These are phyloP conservation scores for Penicillium crystallinum DNA, from an alignment of 495 filamentous ascomycete genomes.

Conservation along the genomic window DNA sequence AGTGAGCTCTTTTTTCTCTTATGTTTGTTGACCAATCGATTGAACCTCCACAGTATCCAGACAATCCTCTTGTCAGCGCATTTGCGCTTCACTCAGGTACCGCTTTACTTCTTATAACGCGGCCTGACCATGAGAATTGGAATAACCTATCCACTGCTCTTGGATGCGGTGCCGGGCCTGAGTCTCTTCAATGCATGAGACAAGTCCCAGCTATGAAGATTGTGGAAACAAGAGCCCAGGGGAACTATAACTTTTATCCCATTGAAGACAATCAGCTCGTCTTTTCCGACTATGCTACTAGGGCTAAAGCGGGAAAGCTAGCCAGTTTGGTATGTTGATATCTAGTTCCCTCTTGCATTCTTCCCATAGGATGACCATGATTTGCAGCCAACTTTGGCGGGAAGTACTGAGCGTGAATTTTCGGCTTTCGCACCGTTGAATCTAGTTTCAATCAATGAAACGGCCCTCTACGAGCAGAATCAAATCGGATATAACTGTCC, in stretches of 20 bases:
- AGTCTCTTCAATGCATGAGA: constrained; percentile 1
- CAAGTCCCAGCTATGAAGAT: constrained; percentile 1
- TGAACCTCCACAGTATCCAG: constrained; percentile 7
- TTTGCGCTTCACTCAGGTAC: constrained; percentile 48
- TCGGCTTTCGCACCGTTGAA: constrained; percentile 1
- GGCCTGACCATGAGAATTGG: not conserved
- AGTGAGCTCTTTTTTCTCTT: not conserved
- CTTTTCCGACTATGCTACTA: constrained; percentile 8
- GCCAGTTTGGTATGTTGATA: constrained; percentile 5
- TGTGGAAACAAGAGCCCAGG: not conserved
- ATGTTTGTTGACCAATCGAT: not conserved
- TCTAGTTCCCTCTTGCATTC: too few relatives aligned
- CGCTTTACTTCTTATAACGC: not conserved
- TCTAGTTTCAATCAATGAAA: constrained; percentile 5
- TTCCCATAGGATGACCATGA: not conserved
- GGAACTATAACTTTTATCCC: constrained; percentile 8
- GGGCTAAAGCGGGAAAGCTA: not conserved
- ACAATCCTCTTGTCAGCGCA: constrained; percentile 31
- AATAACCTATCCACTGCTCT: not conserved
- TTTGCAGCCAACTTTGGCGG: constrained; percentile 1
- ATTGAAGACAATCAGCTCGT: constrained; percentile 4
- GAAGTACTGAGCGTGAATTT: constrained; percentile 7
- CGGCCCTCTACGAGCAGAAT: not conserved
- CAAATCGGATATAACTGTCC: not conserved
- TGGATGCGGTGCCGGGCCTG: not conserved